Conservation (phyloP, 2,329 filamentous ascomycete species). For the Alternaria metachromatica region DNA sequence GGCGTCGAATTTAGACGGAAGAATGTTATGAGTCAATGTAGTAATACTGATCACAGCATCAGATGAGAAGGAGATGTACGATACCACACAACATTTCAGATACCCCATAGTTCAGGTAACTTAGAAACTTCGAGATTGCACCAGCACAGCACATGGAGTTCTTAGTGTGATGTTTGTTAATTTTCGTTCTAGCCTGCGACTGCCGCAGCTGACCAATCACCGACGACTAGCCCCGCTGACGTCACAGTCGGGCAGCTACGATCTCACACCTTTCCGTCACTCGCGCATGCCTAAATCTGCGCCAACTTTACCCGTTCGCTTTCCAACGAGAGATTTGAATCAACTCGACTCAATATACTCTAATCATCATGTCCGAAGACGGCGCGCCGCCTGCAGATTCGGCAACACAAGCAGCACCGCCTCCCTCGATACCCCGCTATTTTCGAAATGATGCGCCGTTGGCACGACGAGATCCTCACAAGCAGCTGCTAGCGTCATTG, state of each 20-base stretch:
- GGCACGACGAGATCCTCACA: slow-evolving; percentile 53
- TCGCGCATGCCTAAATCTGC: slow-evolving; percentile 6
- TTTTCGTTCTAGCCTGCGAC: neutral
- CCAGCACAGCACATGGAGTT: neutral
- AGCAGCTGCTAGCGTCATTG: slow-evolving; percentile 59
- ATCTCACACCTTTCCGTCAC: slow-evolving; percentile 9
- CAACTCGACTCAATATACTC: neutral
- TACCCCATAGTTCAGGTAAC: neutral
- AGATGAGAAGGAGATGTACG: neutral
- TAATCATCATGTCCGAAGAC: slow-evolving; percentile 37
- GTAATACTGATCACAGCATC: neutral
- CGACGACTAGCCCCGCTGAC: slow-evolving; percentile 19
- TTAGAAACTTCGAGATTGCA: neutral
- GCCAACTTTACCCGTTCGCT: slow-evolving; percentile 4
- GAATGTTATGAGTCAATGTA: neutral
- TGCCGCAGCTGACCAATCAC: neutral
- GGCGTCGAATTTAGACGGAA: neutral
- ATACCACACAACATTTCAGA: neutral
- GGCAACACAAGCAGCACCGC: slow-evolving; percentile 24
- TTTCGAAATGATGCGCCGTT: slow-evolving; percentile 51
- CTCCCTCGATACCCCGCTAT: slow-evolving; percentile 48
- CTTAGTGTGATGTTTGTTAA: neutral
- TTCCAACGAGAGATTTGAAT: neutral
- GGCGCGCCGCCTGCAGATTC: slow-evolving; percentile 18
- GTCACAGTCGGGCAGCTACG: slow-evolving; percentile 16